Evolutionary conservation across 495 filamentous ascomycete species (phyloP), one percentile per base, ranked within the genome.

Genomic region (Polyplosphaeria fusca): DNA sequence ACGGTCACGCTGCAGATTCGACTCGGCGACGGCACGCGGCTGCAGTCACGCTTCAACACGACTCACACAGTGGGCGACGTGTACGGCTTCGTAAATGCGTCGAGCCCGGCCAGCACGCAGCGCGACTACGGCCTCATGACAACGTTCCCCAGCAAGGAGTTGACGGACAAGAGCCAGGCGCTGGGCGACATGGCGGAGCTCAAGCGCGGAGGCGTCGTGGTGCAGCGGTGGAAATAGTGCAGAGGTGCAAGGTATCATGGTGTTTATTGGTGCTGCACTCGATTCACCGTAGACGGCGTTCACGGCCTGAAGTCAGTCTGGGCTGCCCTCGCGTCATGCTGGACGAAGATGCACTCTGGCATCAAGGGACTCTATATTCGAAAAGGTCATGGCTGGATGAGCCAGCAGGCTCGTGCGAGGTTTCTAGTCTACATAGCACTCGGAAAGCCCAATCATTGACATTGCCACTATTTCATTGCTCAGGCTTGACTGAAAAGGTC

Each of bases 121-220:
- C 79, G 91, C 18, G 63, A 75, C 11, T 98, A 89, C 79, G 85
- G 87, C 5, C 70, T 98, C 50, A 91, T 95, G 68, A 98, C 93
- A 1, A 97, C 94, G 0, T 97, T 97, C 70, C 93, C 94, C 2
- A 96, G 85, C 71, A 95, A 90, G 73, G 92, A 97, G 63, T 80
- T 96, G 47, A 86, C 75, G 18, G 90, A 98, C 55, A 83, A 85
- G 68, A 70, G 63, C 1, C 73, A 73, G 53, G 81, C 80, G 4
- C 69, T 96, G 35, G 88, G 86, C 1, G 89, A 95, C 28, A 74
- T 95, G 70, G 64, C 82, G 0, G 91, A 95, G 50, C 91, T 95
- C 73, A 94, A 90, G 71, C 74, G 84, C 14, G 84, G 84, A 37
- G 91, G 91, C 22, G 88, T 86, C 4, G 85, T 91, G 28, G 87